Base-by-base conservation (phyloP, 2,329 filamentous ascomycete species). In the Aphanocladium album region DNA sequence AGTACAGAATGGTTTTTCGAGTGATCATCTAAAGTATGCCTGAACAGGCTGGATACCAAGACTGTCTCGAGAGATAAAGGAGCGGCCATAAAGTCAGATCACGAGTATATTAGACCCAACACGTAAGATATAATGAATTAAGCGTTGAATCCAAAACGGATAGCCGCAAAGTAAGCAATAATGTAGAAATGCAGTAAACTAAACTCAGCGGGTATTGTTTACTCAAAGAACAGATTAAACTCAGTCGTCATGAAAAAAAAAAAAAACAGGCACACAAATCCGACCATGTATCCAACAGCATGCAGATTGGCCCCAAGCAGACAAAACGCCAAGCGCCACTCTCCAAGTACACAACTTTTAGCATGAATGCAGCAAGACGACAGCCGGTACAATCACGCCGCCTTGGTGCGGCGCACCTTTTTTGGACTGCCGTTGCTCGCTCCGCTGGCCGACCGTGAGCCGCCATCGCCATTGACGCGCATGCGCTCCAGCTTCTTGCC, bases 401-500 rank as follows among this genome's bases (percentile, higher is more conserved):
- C 55, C 46, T 51, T 57, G 55, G 37, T 52, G 67, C 77, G 80
- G n/a, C 80, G 76, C 64, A 82, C 69, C 72, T 83, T 84, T 70
- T 82, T 83, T 16, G 81, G 80, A 61, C 79, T 83, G 0, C 75
- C 77, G 8, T 63, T 71, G 46, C 69, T 71, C 45, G 64, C 67
- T 57, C 60, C 65, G 63, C 69, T 68, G 12, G 67, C 54, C 27
- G 66, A 57, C 49, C 67, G 60, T 62, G 63, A n/a, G 50, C 61
- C 60, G 37, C 68, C 70, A 17, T 76, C 74, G 46, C 71, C 73
- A 57, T 75, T 78, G 37, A 85, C 73, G 4, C 78, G 76, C 68
- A 85, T 73, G 62, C 74, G 73, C 70, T 84, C 81, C 69, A 85
- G 71, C 68, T 76, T 79, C 27, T 73, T 75, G 2, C 80, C 75